Evolutionary conservation across 768 basidiomycete species (phyloP).

Genomic region (Pleurotus sapidus): DNA sequence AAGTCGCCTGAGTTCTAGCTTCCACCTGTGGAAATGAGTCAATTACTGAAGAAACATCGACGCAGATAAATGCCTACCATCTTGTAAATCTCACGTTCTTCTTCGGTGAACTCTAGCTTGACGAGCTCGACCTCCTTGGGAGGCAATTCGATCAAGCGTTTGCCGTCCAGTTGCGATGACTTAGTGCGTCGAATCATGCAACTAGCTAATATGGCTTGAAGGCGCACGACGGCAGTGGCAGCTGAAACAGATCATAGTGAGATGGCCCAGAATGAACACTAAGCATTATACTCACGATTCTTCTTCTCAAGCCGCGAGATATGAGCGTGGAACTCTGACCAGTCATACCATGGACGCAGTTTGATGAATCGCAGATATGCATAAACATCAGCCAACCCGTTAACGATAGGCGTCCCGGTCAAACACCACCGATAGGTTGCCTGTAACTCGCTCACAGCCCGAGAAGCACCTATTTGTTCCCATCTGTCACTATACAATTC

Average conservation of each 20-base stretch:
- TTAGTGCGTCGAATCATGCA: conserved; percentile 65
- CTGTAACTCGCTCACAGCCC: conserved; percentile 51
- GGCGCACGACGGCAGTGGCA: conserved; percentile 47
- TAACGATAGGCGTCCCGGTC: conserved; percentile 69
- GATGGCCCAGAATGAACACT: not conserved
- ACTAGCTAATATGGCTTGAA: conserved; percentile 54
- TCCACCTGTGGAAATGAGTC: conserved; percentile 37
- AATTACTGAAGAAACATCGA: no score
- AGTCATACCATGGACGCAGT: conserved; percentile 48
- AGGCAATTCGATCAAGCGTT: conserved; percentile 64
- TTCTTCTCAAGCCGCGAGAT: conserved; percentile 45
- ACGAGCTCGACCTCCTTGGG: conserved; percentile 48
- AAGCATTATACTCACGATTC: conserved; percentile 35
- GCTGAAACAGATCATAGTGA: conserved; percentile 28
- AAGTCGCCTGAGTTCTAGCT: conserved; percentile 49
- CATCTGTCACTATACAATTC: not conserved
- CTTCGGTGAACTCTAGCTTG: conserved; percentile 53
- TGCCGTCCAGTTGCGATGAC: conserved; percentile 61
- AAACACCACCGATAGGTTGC: conserved; percentile 63
- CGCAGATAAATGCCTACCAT: conserved; percentile 31
- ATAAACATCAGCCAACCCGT: conserved; percentile 56
- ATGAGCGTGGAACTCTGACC: conserved; percentile 34
- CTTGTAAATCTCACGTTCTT: conserved; percentile 64
- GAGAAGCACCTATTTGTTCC: conserved; percentile 40
- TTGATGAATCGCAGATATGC: conserved; percentile 40